Evolutionary conservation across 2,329 filamentous ascomycete species (phyloP).

Genomic region (Cercospora canescens): DNA sequence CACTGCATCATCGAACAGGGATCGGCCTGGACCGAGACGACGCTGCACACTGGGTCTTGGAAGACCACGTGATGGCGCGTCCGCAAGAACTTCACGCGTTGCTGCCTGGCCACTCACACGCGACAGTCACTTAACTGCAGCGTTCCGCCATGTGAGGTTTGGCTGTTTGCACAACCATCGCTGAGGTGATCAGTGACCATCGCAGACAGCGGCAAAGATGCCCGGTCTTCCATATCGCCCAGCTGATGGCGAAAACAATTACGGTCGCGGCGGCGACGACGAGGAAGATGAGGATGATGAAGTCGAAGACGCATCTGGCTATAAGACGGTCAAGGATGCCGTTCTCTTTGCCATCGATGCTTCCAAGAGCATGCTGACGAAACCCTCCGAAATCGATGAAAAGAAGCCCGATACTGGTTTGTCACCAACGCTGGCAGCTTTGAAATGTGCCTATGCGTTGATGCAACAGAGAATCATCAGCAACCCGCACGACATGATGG

Average conservation of each 20-base stretch:
- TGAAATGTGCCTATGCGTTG: slow-evolving; percentile 91
- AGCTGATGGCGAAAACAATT: slow-evolving; percentile 27
- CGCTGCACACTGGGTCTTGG: no score
- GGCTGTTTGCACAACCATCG: neutral
- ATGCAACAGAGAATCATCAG: slow-evolving; percentile 99
- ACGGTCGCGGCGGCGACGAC: slow-evolving; percentile 42
- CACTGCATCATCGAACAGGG: neutral
- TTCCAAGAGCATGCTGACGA: slow-evolving; percentile 79
- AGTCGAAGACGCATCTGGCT: slow-evolving; percentile 69
- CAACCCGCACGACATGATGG: slow-evolving; percentile 96
- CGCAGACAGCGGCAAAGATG: neutral
- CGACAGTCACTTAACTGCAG: neutral
- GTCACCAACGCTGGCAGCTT: slow-evolving; percentile 75
- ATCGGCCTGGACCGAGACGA: neutral
- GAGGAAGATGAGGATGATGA: slow-evolving; percentile 69
- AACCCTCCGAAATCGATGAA: slow-evolving; percentile 62
- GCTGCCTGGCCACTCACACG: neutral
- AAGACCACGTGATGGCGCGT: neutral
- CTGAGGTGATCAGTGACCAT: neutral
- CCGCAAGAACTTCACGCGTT: neutral
- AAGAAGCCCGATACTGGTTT: slow-evolving; percentile 74
- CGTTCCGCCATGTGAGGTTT: neutral
- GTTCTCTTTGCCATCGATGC: slow-evolving; percentile 94
- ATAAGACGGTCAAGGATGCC: slow-evolving; percentile 94
- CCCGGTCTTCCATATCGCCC: slow-evolving; percentile 16